phyloP scores from a whole-genome alignment of 768 basidiomycete genomes.

The Pleurotus giganteus region DNA sequence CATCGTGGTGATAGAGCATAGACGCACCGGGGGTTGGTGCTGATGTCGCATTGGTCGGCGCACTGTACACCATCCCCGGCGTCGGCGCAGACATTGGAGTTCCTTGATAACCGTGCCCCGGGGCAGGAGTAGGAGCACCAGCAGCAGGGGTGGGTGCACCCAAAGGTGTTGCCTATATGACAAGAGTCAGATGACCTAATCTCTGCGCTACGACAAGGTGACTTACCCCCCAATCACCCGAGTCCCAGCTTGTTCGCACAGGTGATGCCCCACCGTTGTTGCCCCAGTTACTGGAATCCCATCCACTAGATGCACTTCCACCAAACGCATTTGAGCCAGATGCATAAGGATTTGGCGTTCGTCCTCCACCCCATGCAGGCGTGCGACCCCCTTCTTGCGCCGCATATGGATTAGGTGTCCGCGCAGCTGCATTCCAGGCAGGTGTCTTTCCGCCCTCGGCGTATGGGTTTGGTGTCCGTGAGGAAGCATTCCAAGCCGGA shows the following conservation, averaged over 20 bases:
- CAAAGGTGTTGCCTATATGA: conserved; percentile 43
- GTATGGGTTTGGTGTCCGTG: conserved; percentile 71
- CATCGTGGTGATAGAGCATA: conserved; percentile 1
- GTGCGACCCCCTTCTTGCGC: conserved; percentile 41
- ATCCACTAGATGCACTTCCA: conserved; percentile 21
- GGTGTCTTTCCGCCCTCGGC: conserved; percentile 62
- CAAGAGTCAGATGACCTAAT: conserved; percentile 52
- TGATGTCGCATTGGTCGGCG: conserved; percentile 25
- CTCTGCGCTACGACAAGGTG: conserved; percentile 4
- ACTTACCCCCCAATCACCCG: conserved; percentile 25
- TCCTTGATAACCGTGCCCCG: conserved; percentile 5
- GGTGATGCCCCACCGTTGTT: conserved; percentile 20
- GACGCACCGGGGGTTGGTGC: conserved; percentile 40
- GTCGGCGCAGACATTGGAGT: conserved; percentile 30
- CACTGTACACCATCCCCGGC: conserved; percentile 31
- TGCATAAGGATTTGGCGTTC: conserved; percentile 8
- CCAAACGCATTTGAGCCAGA: conserved; percentile 16
- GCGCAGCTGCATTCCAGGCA: conserved; percentile 58
- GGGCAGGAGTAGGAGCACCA: conserved; percentile 18
- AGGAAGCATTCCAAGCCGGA: conserved; percentile 61
- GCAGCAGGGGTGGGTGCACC: conserved; percentile 33
- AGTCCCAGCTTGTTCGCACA: conserved; percentile 23
- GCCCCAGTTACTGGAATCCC: conserved; percentile 11
- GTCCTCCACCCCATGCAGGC: conserved; percentile 32
- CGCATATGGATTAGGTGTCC: conserved; percentile 73